Base-by-base conservation (phyloP, 169 alveolate genomes). In the Plasmodium malariae region DNA sequence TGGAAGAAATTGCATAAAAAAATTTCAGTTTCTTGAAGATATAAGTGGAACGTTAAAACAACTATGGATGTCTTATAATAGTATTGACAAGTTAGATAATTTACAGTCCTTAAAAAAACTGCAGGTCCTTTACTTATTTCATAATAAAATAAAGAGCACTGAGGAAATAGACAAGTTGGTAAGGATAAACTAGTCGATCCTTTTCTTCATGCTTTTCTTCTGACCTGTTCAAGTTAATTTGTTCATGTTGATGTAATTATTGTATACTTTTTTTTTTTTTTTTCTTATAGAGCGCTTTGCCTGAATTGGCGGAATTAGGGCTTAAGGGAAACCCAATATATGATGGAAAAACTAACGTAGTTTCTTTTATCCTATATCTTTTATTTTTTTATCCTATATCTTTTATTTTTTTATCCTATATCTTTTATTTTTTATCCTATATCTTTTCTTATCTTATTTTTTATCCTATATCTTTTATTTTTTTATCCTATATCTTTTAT, bases 121-220 rank as follows among this genome's bases (percentile, higher is more conserved):
- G 0, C 88, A 76, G 43, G 88, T 76, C n/a, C 76, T 76, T 12
- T 76, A 76, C 36, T 43, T 76, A 49, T 76, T 76, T 32, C 88
- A 76, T 67, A 76, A 76, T 14, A 76, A 76, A 76, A 76, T 76
- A 60, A 76, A 62, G 30, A 40, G 63, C 40, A 19, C 62, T 19
- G 88, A 76, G 67, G 88, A 76, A 45, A 51, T 76, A n/a, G 88
- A 76, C 54, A 76, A 76, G 28, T 12, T 76, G 76, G 88, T 76
- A 26, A 48, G n/a, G 2, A 4, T 14, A 3, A 14, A 3, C 0
- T 48, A 48, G 12, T 21, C 54, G 1, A 37, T 14, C 19, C 40
- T 12, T n/a, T 1, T 30, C n/a, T n/a, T n/a, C n/a, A n/a, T n/a
- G 4, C 37, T 4, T 19, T n/a, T 51, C 62, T 6, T 51, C 6